phyloP scores from a whole-genome alignment of 257 asterid species.

The Haberlea rhodopensis region DNA sequence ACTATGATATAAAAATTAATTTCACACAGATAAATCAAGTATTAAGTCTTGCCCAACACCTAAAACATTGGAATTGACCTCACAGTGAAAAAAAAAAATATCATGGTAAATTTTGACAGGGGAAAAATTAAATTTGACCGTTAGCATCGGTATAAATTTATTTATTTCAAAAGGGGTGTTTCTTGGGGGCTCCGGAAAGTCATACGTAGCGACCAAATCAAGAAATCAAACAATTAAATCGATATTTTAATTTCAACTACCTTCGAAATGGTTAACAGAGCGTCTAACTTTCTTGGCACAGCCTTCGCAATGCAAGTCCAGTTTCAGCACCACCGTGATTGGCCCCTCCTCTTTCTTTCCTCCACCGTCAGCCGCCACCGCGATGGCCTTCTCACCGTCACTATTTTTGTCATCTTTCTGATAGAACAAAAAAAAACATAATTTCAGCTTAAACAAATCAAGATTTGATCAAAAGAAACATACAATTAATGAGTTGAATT shows the following conservation, averaged over 20 bases:
- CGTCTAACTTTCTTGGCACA: conserved; percentile 91
- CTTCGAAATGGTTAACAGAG: conserved; percentile 45
- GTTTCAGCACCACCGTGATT: conserved; percentile 52
- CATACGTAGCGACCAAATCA: conserved; percentile 37
- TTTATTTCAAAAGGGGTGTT: conserved; percentile 20
- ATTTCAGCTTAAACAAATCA: background rate
- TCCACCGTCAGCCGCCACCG: conserved; percentile 38
- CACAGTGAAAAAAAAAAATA: too few relatives aligned
- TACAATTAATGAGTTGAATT: background rate
- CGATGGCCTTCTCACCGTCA: conserved; percentile 40
- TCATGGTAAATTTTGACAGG: too few relatives aligned
- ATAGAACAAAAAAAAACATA: conserved; percentile 17
- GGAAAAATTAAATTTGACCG: conserved; percentile 8
- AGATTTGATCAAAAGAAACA: background rate
- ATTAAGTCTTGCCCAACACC: too few relatives aligned
- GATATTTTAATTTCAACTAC: too few relatives aligned
- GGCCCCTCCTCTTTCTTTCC: conserved; percentile 43
- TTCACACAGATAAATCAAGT: too few relatives aligned
- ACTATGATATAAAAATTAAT: too few relatives aligned
- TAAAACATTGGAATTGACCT: too few relatives aligned
- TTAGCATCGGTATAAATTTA: conserved; percentile 8
- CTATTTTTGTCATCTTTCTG: conserved; percentile 52
- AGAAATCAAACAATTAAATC: too few relatives aligned
- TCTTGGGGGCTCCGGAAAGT: conserved; percentile 46
- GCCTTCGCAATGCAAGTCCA: conserved; percentile 91